Percentiles rank a stretch among this genome's conserved stretches.
These are phyloP conservation scores for Zea mays DNA, from an alignment of 176 grass and related monocot genomes.

Conservation along the genomic window Zm-B73-REFERENCE-NAM-5.0 NC_050105.1:85763001-85763500, in stretches of 20 bases:
- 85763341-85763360: background rate
- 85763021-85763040: background rate
- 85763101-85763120: background rate
- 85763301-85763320: background rate
- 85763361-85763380: background rate
- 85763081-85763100: background rate
- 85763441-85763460: background rate
- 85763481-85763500: background rate
- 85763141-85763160: background rate
- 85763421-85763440: background rate
- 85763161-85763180: background rate
- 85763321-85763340: background rate
- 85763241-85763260: background rate
- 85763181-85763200: background rate
- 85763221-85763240: background rate
- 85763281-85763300: background rate
- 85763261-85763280: background rate
- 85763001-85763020: background rate
- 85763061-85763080: background rate
- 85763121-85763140: background rate
- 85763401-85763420: background rate
- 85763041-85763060: background rate
- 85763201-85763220: background rate
- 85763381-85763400: background rate
- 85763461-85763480: background rate